Evolutionary conservation across 2,329 filamentous ascomycete genomes (phyloP), one percentile per base, ranked within the genome.

Genomic region (Aspergillus transmontanensis): DNA sequence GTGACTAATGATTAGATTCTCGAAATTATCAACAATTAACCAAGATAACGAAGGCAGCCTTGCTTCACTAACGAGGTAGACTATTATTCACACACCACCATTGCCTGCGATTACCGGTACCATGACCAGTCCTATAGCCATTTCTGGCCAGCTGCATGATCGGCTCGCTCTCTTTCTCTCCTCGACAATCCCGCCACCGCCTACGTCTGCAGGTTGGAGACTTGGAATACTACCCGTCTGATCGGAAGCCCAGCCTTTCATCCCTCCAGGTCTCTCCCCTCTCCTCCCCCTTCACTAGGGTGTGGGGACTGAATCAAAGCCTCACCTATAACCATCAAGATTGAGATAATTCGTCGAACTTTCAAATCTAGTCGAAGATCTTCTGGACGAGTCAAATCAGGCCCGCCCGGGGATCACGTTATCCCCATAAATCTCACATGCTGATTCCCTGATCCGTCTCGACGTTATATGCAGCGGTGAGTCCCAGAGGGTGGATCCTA

Each of bases 391-490:
- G 51, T 55, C 32, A 41, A 39, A 55, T 36, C 14, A 55, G n/a
- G 32, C 21, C 32, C 21, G 23, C 23, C n/a, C n/a, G 51, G 34
- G 3, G 51, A 32, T 41, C n/a, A 55, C 32, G 51, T 39, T 55
- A n/a, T 39, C 19, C 16, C 23, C n/a, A 6, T 55, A 55, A 23
- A n/a, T 30, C 51, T 54, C 51, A 55, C 32, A 39, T 55, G 51
- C 51, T 39, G 32, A 14, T 55, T 39, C 34, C 32, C 51, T 55
- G 21, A 55, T 55, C 10, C 34, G 16, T 26, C 14, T 26, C 51
- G 21, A 55, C 51, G 51, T 55, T 55, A 55, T 55, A 55, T 55
- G 51, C 51, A 55, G 51, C 51, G 51, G 51, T 55, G 51, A 55
- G 51, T 55, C 51, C 51, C 34, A 55, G 32, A 36, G 28, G 12